Base-by-base conservation (phyloP, 2,329 filamentous ascomycete species). In the Ceratocystis smalleyi region DNA sequence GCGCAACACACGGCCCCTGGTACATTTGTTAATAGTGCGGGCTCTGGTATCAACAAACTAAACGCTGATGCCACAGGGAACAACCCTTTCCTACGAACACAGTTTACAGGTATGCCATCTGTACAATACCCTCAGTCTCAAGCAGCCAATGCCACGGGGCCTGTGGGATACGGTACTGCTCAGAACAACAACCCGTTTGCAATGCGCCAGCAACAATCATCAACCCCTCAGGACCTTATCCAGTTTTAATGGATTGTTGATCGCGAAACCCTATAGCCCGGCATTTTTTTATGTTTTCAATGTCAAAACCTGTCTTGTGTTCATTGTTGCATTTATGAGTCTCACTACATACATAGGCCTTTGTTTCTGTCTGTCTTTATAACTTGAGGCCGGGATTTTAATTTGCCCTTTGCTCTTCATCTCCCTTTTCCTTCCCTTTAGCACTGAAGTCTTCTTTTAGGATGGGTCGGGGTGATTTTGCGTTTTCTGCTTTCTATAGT, bases 1-100 rank as follows among this genome's bases (percentile, higher is more conserved):
- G 86, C 94, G 1, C 94, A 99, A 73, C 94, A 99, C 74, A 99
- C 94, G 0, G 91, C 94, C 1, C 94, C 94, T 0, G 94, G 92
- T 30, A 95, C 89, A 0, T 99, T 97, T 73, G 87, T 99, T 76
- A 99, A 99, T 76, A 95, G 89, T 67, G 91, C 94, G 5, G 94
- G 94, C 61, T 80, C 87, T 45, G 89, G 89, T n/a, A 76, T 89
- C 65, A 83, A 84, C 69, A 82, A 83, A 65, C 75, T 96, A 54
- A 88, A 78, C 67, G 73, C 79, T 63, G 78, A 91, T 22, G 89
- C 89, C 0, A 90, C 86, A 1, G 87, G 87, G 40, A 94, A 83
- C 77, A 97, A 97, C 72, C 94, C 94, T 0, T 99, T 97, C 77
- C 77, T 95, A 69, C 83, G 85, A 67, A 84, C 85, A 67, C 90